These are phyloP conservation scores for Sonneratia alba DNA, from an alignment of 345 rosid genomes.

Conservation along the genomic window DNA sequence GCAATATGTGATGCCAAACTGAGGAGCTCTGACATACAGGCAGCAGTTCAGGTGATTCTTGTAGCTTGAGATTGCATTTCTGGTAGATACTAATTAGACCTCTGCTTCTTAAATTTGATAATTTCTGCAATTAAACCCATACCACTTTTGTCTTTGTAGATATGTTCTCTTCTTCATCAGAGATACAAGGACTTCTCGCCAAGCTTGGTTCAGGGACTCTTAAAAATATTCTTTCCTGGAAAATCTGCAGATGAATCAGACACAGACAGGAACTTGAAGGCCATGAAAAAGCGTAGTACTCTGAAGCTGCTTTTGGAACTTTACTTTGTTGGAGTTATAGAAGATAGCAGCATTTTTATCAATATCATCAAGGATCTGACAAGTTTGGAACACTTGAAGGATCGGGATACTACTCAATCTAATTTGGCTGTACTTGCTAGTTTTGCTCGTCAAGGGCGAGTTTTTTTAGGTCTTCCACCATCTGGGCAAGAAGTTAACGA, in stretches of 20 bases:
- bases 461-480: conserved; percentile 78
- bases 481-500: conserved; percentile 78
- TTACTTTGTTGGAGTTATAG: conserved; percentile 85
- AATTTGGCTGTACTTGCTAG: conserved; percentile 88
- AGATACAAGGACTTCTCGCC: conserved; percentile 93
- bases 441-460: conserved; percentile 97
- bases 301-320: conserved; percentile 89
- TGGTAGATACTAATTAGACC: neutral
- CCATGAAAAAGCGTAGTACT: conserved; percentile 94
- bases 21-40: conserved; percentile 82
- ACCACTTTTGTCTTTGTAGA: conserved; percentile 27
- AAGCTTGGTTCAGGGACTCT: conserved; percentile 71
- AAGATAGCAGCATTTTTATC: conserved; percentile 65
- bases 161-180: conserved; percentile 97
- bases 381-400: conserved; percentile 70
- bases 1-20: conserved; percentile 97
- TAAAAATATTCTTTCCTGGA: conserved; percentile 88
- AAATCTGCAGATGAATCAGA: conserved; percentile 86
- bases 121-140: neutral
- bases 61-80: neutral
- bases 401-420: conserved; percentile 82
- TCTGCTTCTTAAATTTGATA: neutral
- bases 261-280: conserved; percentile 71
- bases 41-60: conserved; percentile 71
- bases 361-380: conserved; percentile 85